A percentile compares a stretch with the other conserved stretches of the same genome.
Evolutionary conservation across 1,284 basidiomycete genomes (phyloP).

Genomic region (Naganishia sp.): DNA sequence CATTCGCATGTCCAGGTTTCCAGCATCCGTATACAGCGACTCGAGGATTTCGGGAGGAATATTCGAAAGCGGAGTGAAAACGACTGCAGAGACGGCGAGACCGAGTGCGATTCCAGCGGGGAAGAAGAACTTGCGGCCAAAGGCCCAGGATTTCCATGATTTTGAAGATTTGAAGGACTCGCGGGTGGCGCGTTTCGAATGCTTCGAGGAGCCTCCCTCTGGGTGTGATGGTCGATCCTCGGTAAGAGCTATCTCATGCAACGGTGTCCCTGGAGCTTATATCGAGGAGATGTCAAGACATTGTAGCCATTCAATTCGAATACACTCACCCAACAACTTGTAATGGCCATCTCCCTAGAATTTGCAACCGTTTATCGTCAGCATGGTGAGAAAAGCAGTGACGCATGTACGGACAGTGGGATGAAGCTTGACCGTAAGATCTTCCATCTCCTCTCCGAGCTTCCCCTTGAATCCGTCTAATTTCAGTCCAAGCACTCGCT

Average conservation of each 20-base stretch:
- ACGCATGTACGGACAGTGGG: slow-evolving; percentile 39
- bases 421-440: slow-evolving; percentile 45
- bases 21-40: slow-evolving; percentile 16
- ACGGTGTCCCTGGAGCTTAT: slow-evolving; percentile 52
- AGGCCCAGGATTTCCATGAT: slow-evolving; percentile 36
- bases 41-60: slow-evolving; percentile 32
- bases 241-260: slow-evolving; percentile 44
- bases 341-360: slow-evolving; percentile 41
- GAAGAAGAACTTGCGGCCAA: slow-evolving; percentile 38
- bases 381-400: not conserved
- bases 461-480: slow-evolving; percentile 15
- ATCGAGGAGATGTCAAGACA: not conserved
- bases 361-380: not conserved
- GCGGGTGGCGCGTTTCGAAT: not conserved
- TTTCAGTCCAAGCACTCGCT: not conserved
- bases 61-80: slow-evolving; percentile 27
- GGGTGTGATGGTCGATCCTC: not conserved
- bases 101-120: slow-evolving; percentile 38
- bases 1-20: slow-evolving; percentile 3
- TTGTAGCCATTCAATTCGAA: not conserved
- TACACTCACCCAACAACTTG: slow-evolving; percentile 35
- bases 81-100: slow-evolving; percentile 30
- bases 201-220: not conserved
- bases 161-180: not conserved
- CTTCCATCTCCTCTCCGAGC: slow-evolving; percentile 35